Evolutionary conservation across 2,329 filamentous ascomycete genomes (phyloP).

Genomic region (Colletotrichum echinochloae): DNA sequence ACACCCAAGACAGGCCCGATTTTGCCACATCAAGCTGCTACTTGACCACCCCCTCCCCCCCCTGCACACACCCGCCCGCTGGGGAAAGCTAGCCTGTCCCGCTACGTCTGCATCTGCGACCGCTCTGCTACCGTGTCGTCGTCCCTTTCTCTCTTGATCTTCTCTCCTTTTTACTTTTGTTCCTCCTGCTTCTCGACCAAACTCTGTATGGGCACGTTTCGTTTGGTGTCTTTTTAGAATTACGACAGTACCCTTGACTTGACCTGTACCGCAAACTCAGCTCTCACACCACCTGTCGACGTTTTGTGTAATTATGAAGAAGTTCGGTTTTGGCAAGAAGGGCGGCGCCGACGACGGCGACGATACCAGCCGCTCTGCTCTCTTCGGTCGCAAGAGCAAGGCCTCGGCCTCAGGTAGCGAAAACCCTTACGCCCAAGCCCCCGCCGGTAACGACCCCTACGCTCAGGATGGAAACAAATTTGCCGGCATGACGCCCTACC

Average conservation of each 20-base stretch:
- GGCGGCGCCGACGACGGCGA: conserved; percentile 64
- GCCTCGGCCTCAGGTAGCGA: conserved; percentile 58
- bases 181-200: conserved; percentile 13
- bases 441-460: conserved; percentile 62
- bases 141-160: conserved; percentile 18
- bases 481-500: conserved; percentile 55
- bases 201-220: conserved; percentile 30
- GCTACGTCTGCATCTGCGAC: conserved; percentile 22
- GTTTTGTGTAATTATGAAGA: conserved; percentile 63
- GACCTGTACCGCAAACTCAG: background rate
- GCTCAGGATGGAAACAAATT: conserved; percentile 59
- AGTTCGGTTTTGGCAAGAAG: conserved; percentile 70
- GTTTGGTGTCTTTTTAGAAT: conserved; percentile 32
- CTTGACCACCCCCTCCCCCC: conserved; percentile 9
- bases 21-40: conserved; percentile 41
- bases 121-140: conserved; percentile 9
- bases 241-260: background rate
- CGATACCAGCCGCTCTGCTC: conserved; percentile 62
- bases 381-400: conserved; percentile 67
- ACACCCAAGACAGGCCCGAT: conserved; percentile 42
- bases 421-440: conserved; percentile 70
- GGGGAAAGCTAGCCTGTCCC: conserved; percentile 9
- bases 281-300: conserved; percentile 13
- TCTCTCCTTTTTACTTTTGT: conserved; percentile 17
- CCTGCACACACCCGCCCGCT: conserved; percentile 20